Evolutionary conservation across 2,329 filamentous ascomycete genomes (phyloP), one percentile per base, ranked within the genome.

Genomic region (Aspergillus hiratsukae): DNA sequence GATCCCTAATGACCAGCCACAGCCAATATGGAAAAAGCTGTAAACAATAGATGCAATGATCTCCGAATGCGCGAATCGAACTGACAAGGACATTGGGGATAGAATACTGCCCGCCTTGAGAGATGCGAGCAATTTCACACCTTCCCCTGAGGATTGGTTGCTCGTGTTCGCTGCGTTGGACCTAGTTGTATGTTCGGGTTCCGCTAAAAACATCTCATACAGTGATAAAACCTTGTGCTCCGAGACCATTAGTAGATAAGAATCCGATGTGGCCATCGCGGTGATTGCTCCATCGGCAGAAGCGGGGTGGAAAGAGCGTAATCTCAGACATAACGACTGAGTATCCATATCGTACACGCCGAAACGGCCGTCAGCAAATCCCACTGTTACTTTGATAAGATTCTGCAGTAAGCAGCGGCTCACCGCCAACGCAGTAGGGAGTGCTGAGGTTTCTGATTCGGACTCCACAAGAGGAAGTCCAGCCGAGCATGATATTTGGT

Each of bases 1-100:
- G n/a, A 97, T 84, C 2, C 91, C 92, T 17, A 96, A 83, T 7
- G 89, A 91, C 90, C 92, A 97, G 28, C 91, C 91, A 46, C 85
- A 86, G 3, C 87, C 80, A 64, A 86, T 84, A 2, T 89, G 88
- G 17, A 88, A 86, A 61, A 95, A 85, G 0, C 90, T 89, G 70
- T 96, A 97, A 1, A 90, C 92, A 57, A 97, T 89, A 0, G 90
- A 91, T 1, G 90, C 88, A n/a, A 91, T 83, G 19, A 90, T 83
- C 10, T 83, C 83, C 3, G 78, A 76, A 0, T 83, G 70, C 14
- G 84, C 84, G 27, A 80, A 82, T n/a, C 91, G 85, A 40, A 97
- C 83, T 0, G 90, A 93, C n/a, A 96, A 76, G 0, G 91, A 90
- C 9, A 95, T 77, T 1, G 92, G 92, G 2, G 88, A 83, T 67